Evolutionary conservation across 139 green algal genomes (phyloP), one percentile per base, ranked within the genome.

Genomic region (Chara braunii): DNA sequence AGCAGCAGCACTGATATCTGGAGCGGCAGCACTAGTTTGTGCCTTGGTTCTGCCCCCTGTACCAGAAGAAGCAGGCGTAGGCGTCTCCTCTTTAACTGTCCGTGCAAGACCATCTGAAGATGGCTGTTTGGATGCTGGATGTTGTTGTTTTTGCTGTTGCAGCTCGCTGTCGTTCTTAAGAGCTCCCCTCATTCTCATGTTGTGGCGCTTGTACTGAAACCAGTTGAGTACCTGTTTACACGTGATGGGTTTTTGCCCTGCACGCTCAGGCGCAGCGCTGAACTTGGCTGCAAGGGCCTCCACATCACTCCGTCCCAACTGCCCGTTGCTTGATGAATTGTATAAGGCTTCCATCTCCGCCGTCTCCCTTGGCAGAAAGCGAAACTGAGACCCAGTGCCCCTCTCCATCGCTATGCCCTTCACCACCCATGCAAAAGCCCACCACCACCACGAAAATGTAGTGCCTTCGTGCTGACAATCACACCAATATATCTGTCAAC

Each of bases 161-260:
- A n/a, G n/a, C n/a, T n/a, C n/a, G n/a, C n/a, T n/a, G n/a, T 31
- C 29, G 7, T 6, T 55, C 35, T 28, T 7, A 14, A 55, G 33
- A 14, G 35, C 8, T 28, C 45, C 45, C 8, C 35, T 55, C 29
- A 40, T 55, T 7, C 45, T 5, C 45, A 55, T 55, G 6, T 14
- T 55, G 7, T 55, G 45, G 14, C 45, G 45, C 7, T 55, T 55
- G 7, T 55, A 40, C 45, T 55, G 45, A 55, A 55, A 55, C 45
- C 45, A 55, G 7, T 55, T 55, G 29, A 28, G 35, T 7, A 55
- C 45, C 45, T 55, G 45, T 31, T 55, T 55, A 28, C 45, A 55
- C 5, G 35, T 31, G 35, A 55, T 7, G 8, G 5, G 5, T 7
- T 55, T 55, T 40, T 55, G 45, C 45, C 45, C 45, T 31, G 45